Conservation (phyloP, 768 basidiomycete species). For the Dioszegia crocea region DNA sequence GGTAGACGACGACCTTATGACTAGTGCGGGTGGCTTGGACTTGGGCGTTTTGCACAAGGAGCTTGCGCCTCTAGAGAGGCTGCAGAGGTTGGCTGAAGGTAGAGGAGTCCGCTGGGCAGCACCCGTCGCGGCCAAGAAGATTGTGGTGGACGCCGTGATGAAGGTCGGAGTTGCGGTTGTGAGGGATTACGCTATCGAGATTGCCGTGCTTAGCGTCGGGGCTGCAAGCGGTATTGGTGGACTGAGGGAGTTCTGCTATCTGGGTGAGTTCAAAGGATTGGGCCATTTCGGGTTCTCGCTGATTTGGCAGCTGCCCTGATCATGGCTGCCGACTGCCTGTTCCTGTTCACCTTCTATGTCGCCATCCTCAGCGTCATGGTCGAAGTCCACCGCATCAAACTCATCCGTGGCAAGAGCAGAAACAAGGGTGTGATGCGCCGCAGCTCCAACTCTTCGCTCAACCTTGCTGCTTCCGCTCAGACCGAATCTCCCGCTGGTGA, state of each 20-base stretch:
- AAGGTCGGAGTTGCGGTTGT: constrained; percentile 77
- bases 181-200: constrained; percentile 87
- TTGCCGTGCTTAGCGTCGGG: constrained; percentile 80
- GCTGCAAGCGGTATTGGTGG: constrained; percentile 83
- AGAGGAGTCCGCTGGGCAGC: constrained; percentile 50
- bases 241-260: constrained; percentile 86
- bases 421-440: constrained; percentile 26
- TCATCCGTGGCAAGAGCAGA: constrained; percentile 50
- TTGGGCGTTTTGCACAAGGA: constrained; percentile 44
- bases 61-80: constrained; percentile 43
- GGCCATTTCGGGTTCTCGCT: not conserved
- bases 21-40: constrained; percentile 23
- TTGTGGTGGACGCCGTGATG: constrained; percentile 77
- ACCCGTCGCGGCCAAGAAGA: constrained; percentile 65
- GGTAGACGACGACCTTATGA: constrained; percentile 10
- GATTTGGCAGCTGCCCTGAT: constrained; percentile 65
- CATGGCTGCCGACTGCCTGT: constrained; percentile 76
- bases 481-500: constrained; percentile 10
- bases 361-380: constrained; percentile 91
- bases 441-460: constrained; percentile 43
- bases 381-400: constrained; percentile 60
- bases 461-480: constrained; percentile 7
- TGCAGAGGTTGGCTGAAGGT: constrained; percentile 46
- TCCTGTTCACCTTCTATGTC: constrained; percentile 84
- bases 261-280: constrained; percentile 49